Conservation (phyloP, 2,329 filamentous ascomycete genomes). For the Alternaria brassicae region DNA sequence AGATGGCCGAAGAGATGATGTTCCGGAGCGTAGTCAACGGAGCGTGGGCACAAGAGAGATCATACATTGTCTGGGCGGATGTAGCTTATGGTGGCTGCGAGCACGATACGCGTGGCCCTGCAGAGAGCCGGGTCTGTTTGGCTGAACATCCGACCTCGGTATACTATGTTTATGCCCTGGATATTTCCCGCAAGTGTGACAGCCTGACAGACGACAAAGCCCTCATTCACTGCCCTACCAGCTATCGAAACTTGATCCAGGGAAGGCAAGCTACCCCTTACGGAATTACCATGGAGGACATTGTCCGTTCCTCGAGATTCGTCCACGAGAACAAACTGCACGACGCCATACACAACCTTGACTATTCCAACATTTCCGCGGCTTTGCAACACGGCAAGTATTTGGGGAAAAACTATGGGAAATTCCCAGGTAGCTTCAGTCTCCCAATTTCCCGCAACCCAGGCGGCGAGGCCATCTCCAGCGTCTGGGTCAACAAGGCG, state of each 20-base stretch:
- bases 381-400: not conserved
- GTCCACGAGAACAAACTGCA: slow-evolving; percentile 2
- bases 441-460: slow-evolving; percentile 22
- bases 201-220: not conserved
- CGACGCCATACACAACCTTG: not conserved
- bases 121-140: not conserved
- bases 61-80: slow-evolving; percentile 5
- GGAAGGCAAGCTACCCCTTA: not conserved
- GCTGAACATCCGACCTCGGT: not conserved
- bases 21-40: not conserved
- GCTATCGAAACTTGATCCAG: slow-evolving; percentile 3
- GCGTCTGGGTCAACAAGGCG: slow-evolving; percentile 1
- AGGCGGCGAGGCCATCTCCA: slow-evolving; percentile 22
- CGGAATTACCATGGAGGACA: slow-evolving; percentile 33
- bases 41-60: not conserved
- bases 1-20: not conserved
- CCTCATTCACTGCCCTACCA: slow-evolving; percentile 3
- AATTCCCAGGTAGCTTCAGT: slow-evolving; percentile 9
- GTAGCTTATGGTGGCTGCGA: not conserved
- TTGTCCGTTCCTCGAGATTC: slow-evolving; percentile 12
- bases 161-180: not conserved
- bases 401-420: not conserved
- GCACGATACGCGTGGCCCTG: not conserved
- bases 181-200: not conserved
- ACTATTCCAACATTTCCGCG: not conserved